Evolutionary conservation across 148 eudicot genomes (phyloP), one percentile per base, ranked within the genome.

Genomic region (Tetragonia tetragonoides): DNA sequence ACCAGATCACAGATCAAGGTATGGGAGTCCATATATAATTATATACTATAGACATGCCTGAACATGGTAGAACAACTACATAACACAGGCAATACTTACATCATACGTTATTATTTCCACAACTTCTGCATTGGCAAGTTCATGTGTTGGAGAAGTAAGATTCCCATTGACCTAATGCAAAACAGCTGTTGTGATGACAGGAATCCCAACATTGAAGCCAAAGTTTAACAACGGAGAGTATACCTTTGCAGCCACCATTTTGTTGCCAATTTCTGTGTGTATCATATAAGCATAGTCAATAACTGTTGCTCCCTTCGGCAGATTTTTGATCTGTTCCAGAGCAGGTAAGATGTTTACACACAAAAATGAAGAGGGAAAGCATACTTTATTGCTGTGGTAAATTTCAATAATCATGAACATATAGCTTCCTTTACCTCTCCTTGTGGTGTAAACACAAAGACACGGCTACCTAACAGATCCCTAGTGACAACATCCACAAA

Each of bases 241-340:
- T 88, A 91, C 99, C 97, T 93, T 95, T 42, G 99, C 97, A 83
- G 99, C 99, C 82, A 95, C 97, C 97, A 93, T 93, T 81, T 85
- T 88, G 89, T 95, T 95, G 66, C 99, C 99, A 80, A 93, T 88
- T 76, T 95, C 99, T 73, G 97, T 95, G 84, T 95, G 96, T 77
- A 95, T 95, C 94, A 93, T 95, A 79, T 95, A 95, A 57, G 99
- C 99, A 83, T 93, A 95, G 84, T 95, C 99, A 81, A 95, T 85
- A 24, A 91, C 92, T 57, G 99, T 93, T 51, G 99, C 99, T 70
- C 99, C 99, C 84, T 88, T 83, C 3, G 99, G 99, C 69, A 95
- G 82, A 87, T 95, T 93, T 88, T 93, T 95, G 15, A 93, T 95
- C 99, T 95, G 87, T 18, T 69, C 18, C 28, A 59, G 61, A 24